phyloP scores from a whole-genome alignment of 768 basidiomycete species.

The Kwoniella heveanensis region DNA sequence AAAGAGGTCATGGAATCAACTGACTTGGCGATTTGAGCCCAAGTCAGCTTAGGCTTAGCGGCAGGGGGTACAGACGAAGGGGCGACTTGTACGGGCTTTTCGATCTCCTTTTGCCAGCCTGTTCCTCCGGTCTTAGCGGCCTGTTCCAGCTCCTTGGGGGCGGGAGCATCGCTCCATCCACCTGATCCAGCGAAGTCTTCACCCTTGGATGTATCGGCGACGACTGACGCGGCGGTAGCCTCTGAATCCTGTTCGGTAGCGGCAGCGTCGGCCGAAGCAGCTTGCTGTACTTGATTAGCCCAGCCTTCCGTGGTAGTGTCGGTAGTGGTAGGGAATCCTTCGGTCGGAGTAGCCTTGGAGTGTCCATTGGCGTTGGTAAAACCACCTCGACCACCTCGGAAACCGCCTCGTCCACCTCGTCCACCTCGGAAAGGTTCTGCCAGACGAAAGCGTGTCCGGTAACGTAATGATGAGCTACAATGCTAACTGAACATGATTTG shows the following conservation, averaged over 20 bases:
- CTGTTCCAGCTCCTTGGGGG: conserved; percentile 48
- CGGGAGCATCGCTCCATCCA: conserved; percentile 54
- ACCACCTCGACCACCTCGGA: conserved; percentile 55
- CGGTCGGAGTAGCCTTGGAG: conserved; percentile 10
- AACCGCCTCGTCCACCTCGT: conserved; percentile 53
- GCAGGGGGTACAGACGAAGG: conserved; percentile 34
- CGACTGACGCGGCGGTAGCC: conserved; percentile 18
- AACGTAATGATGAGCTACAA: background rate
- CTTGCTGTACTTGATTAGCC: conserved; percentile 47
- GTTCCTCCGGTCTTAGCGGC: conserved; percentile 49
- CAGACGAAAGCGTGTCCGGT: background rate
- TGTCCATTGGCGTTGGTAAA: conserved; percentile 37
- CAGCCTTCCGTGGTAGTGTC: conserved; percentile 50
- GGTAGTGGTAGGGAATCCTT: conserved; percentile 42
- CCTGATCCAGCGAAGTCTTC: conserved; percentile 52
- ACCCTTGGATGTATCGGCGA: conserved; percentile 37
- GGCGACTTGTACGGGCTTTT: conserved; percentile 41
- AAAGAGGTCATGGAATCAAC: conserved; percentile 15
- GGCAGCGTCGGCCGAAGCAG: conserved; percentile 32
- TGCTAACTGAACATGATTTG: conserved; percentile 1
- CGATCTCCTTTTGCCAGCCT: conserved; percentile 39
- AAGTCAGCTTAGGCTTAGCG: conserved; percentile 54
- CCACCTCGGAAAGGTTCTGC: conserved; percentile 46
- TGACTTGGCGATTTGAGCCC: conserved; percentile 58
- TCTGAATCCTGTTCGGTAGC: conserved; percentile 13